A percentile compares a stretch with the other conserved stretches of the same genome.
Conservation (phyloP, 2,329 filamentous ascomycete species). For the Diaporthe citrichinensis region DNA sequence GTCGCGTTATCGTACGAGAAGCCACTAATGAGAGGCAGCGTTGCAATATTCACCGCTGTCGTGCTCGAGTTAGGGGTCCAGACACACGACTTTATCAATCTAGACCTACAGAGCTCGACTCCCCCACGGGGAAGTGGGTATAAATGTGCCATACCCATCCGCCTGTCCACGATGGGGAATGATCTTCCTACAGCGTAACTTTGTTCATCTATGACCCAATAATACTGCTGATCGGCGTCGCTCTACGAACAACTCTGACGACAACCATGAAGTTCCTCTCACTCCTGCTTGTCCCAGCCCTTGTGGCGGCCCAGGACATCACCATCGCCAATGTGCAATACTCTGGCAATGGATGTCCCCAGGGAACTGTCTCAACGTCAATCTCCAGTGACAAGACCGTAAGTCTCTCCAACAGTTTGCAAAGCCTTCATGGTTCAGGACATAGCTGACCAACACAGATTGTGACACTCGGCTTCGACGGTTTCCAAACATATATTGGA, state of each 20-base stretch:
- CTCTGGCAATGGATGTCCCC: constrained; percentile 61
- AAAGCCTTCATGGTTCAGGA: background rate
- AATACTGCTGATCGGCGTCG: background rate
- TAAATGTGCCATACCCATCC: constrained; percentile 19
- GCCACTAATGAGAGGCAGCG: constrained; percentile 6
- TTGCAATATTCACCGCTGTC: background rate
- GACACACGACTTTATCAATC: background rate
- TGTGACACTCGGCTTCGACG: constrained; percentile 63
- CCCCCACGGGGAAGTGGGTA: constrained; percentile 8
- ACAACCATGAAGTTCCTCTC: constrained; percentile 19
- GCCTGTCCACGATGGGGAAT: constrained; percentile 17
- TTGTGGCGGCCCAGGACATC: constrained; percentile 47
- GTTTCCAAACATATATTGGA: constrained; percentile 63
- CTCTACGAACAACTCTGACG: background rate
- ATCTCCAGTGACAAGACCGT: constrained; percentile 60
- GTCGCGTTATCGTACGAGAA: constrained; percentile 27
- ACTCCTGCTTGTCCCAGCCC: constrained; percentile 10
- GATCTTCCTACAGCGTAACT: constrained; percentile 19
- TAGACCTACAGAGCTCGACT: background rate
- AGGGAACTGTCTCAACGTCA: constrained; percentile 59
- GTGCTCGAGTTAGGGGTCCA: background rate
- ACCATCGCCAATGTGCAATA: constrained; percentile 56
- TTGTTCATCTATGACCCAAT: background rate
- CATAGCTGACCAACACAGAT: constrained; percentile 47
- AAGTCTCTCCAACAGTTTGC: constrained; percentile 34